Base-by-base conservation (phyloP, 306 rosid genomes). In the Biancaea sappan region DNA sequence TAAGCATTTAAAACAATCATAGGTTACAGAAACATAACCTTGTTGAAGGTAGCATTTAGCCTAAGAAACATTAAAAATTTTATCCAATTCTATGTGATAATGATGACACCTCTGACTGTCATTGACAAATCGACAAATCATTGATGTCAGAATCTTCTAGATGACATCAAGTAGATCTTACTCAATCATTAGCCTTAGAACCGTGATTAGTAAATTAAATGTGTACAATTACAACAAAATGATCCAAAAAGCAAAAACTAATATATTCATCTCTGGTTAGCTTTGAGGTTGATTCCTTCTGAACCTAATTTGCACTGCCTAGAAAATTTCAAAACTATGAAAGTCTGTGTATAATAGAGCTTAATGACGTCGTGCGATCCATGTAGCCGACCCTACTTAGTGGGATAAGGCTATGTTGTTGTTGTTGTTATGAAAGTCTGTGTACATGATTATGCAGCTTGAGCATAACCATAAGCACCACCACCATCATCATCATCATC, bases 391-490 rank as follows among this genome's bases (percentile, higher is more conserved):
- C n/a, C n/a, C n/a, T n/a, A n/a, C n/a, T n/a, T n/a, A n/a, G n/a
- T n/a, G n/a, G n/a, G n/a, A n/a, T n/a, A n/a, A n/a, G n/a, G n/a
- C n/a, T n/a, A n/a, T n/a, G n/a, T n/a, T n/a, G n/a, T n/a, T n/a
- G n/a, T n/a, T n/a, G n/a, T n/a, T n/a, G n/a, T n/a, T n/a, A n/a
- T n/a, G n/a, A 0, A 47, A 6, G 14, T 1, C 15, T 44, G 46
- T 40, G 11, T 40, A 14, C 2, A 44, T 44, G 15, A 18, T 66
- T 28, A 76, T 9, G 74, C 69, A 2, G 74, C 74, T 2, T 69
- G 80, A 32, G 89, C 89, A 59, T 74, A 87, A 54, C 80, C 92
- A 29, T 62, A 75, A 29, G 8, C 72, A 1, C 44, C 72, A 2
- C 35, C n/a, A n/a, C n/a, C n/a, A n/a, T n/a, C 77, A 2, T 77